Evolutionary conservation across 768 basidiomycete species (phyloP).

Genomic region (Obba rivulosa): DNA sequence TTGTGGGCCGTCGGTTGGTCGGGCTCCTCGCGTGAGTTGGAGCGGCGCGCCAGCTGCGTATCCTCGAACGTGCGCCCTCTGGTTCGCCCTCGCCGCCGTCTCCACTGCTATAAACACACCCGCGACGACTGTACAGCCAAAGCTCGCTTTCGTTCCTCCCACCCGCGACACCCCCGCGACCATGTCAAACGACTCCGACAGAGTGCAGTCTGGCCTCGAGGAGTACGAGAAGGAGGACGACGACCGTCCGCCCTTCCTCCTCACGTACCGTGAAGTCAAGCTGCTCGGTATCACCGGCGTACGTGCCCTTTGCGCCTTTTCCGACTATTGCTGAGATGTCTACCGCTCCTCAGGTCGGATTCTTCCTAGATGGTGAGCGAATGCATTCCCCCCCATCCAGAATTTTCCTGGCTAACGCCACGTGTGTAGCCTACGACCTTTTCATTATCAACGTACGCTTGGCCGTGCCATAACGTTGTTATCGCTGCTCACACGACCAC

Average conservation of each 20-base stretch:
- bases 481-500: neutral
- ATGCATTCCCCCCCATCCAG: neutral
- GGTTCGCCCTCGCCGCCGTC: too few relatives aligned
- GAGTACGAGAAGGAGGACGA: slow-evolving; percentile 29
- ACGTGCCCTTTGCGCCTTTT: slow-evolving; percentile 17
- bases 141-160: neutral
- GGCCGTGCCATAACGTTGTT: neutral
- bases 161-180: neutral
- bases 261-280: slow-evolving; percentile 48
- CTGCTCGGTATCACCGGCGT: slow-evolving; percentile 59
- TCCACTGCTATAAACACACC: too few relatives aligned
- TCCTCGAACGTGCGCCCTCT: too few relatives aligned
- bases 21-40: too few relatives aligned
- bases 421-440: slow-evolving; percentile 54
- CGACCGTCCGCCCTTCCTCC: slow-evolving; percentile 31
- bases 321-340: neutral
- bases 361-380: slow-evolving; percentile 61
- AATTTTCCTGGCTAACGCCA: neutral
- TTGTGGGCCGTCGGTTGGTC: too few relatives aligned
- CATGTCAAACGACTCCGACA: slow-evolving; percentile 1
- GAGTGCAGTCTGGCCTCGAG: slow-evolving; percentile 21
- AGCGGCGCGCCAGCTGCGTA: too few relatives aligned
- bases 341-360: slow-evolving; percentile 44
- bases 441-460: slow-evolving; percentile 61
- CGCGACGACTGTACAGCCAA: neutral